Conservation (phyloP, 1,284 basidiomycete genomes). For the Marasmius tenuissimus region DNA sequence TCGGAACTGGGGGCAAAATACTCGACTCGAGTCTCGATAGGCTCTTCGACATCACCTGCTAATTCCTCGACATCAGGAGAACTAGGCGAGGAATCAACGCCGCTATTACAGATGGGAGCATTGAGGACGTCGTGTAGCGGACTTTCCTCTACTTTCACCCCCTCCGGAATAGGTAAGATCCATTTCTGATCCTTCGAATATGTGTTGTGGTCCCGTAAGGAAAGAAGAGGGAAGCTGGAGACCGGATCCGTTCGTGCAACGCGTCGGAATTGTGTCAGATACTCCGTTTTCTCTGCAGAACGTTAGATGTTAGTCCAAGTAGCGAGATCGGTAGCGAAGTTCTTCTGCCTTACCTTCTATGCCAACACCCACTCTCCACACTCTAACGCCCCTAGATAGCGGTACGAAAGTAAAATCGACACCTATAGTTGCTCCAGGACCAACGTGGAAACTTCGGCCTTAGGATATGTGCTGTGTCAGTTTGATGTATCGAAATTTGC, state of each 20-base stretch:
- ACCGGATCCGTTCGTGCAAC: slow-evolving; percentile 79
- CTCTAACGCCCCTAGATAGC: slow-evolving; percentile 73
- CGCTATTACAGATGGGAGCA: not conserved
- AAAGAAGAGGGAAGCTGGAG: slow-evolving; percentile 67
- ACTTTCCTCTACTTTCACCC: not conserved
- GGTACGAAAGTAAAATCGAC: slow-evolving; percentile 85
- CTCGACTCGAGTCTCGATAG: not conserved
- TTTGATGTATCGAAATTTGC: slow-evolving; percentile 57
- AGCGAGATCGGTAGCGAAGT: not conserved
- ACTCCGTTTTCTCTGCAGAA: slow-evolving; percentile 73
- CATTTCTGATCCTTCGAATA: slow-evolving; percentile 22
- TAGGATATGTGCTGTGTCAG: slow-evolving; percentile 28
- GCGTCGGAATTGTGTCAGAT: slow-evolving; percentile 69
- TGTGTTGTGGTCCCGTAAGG: slow-evolving; percentile 57
- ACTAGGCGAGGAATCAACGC: not conserved
- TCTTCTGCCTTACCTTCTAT: slow-evolving; percentile 69
- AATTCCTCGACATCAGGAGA: not conserved
- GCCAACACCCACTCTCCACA: slow-evolving; percentile 76
- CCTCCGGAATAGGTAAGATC: slow-evolving; percentile 14
- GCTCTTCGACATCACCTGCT: not conserved
- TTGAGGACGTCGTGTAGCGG: not conserved
- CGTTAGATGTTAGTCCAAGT: slow-evolving; percentile 2
- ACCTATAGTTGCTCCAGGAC: slow-evolving; percentile 67
- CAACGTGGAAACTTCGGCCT: slow-evolving; percentile 82
- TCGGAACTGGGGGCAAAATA: not conserved